Conservation (phyloP, 225 moss, liverwort and hornwort genomes). For the Anthoceros angustus region DNA sequence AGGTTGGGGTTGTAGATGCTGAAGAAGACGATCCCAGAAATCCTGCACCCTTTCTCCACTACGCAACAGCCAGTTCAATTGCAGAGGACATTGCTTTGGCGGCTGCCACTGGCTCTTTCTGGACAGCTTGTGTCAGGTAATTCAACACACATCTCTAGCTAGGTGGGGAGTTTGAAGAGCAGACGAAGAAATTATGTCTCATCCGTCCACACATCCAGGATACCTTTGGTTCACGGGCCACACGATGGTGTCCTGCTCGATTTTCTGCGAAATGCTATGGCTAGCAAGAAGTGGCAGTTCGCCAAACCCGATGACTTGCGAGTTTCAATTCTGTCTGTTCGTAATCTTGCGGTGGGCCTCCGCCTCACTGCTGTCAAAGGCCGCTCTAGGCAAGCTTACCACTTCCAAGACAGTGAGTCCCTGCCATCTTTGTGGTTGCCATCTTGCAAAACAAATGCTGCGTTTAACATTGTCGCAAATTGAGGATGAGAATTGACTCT, state of each 20-base stretch:
- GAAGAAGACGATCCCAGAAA: background rate
- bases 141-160: background rate
- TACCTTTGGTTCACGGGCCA: background rate
- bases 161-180: background rate
- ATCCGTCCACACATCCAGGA: background rate
- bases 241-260: background rate
- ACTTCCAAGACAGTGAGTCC: slow-evolving; percentile 1
- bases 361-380: background rate
- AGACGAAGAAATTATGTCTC: background rate
- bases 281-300: background rate
- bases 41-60: background rate
- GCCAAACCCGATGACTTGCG: background rate
- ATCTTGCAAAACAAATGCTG: background rate
- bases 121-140: background rate
- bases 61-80: background rate
- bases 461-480: background rate
- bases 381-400: background rate
- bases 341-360: background rate
- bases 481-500: background rate
- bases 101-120: background rate
- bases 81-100: background rate
- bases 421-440: background rate
- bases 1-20: background rate
- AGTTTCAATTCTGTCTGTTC: background rate
- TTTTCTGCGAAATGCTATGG: background rate